Evolutionary conservation across 2,329 filamentous ascomycete species (phyloP).

Genomic region (Aspergillus sp.): DNA sequence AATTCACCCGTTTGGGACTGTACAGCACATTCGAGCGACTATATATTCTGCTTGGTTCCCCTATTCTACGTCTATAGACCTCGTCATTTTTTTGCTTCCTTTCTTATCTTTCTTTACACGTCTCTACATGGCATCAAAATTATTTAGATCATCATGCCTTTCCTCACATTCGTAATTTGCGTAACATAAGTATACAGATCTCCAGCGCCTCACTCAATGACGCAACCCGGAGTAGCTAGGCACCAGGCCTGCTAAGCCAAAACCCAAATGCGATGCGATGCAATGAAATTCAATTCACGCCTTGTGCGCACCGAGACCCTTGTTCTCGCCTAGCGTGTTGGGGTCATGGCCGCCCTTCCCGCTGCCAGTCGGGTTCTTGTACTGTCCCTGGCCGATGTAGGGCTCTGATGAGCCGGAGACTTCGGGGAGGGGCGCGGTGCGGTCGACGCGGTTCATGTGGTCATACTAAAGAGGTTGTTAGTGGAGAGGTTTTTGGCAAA

Average conservation of each 20-base stretch:
- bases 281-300: neutral
- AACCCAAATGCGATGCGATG: neutral
- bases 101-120: no score
- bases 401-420: conserved; percentile 28
- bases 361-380: conserved; percentile 24
- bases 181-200: neutral
- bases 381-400: conserved; percentile 25
- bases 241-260: neutral
- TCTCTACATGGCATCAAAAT: neutral
- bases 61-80: neutral
- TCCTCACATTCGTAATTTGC: neutral
- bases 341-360: conserved; percentile 42
- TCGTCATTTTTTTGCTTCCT: neutral
- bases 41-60: neutral
- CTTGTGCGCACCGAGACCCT: conserved; percentile 30
- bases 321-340: conserved; percentile 34
- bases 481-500: neutral
- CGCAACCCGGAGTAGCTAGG: neutral
- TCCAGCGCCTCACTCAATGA: conserved; percentile 3
- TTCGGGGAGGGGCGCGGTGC: conserved; percentile 37
- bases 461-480: conserved; percentile 21
- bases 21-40: conserved; percentile 10
- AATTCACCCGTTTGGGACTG: conserved; percentile 2
- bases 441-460: conserved; percentile 31
- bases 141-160: neutral